Evolutionary conservation across 495 filamentous ascomycete species (phyloP).

Genomic region (Jackrogersella multiformis): DNA sequence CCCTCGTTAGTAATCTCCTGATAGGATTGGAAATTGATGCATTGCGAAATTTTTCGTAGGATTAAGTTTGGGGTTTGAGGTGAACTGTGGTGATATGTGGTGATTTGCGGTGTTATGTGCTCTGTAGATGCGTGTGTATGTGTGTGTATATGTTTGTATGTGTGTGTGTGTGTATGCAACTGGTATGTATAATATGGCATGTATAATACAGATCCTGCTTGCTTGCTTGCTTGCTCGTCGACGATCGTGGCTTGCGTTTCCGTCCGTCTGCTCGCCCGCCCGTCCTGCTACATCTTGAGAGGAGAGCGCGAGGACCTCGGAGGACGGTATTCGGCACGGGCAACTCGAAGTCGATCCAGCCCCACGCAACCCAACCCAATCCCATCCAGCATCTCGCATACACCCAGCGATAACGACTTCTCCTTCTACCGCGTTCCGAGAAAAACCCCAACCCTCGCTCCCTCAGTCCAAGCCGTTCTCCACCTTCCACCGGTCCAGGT

Average conservation of each 20-base stretch:
- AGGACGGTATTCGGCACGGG: background rate
- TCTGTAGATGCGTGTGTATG: too few relatives aligned
- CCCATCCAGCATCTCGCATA: background rate
- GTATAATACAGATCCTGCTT: conserved; percentile 25
- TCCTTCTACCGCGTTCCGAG: too few relatives aligned
- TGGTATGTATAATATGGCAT: conserved; percentile 14
- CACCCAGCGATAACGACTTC: background rate
- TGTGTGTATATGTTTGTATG: too few relatives aligned
- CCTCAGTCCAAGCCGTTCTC: conserved; percentile 71
- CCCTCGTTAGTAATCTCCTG: conserved; percentile 25
- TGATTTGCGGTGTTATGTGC: background rate
- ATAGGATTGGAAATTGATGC: conserved; percentile 23
- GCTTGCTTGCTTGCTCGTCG: background rate
- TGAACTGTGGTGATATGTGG: too few relatives aligned
- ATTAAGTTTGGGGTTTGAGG: too few relatives aligned
- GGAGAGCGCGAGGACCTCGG: background rate
- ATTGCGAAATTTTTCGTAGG: too few relatives aligned
- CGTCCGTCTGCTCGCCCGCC: too few relatives aligned
- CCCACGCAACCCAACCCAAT: too few relatives aligned
- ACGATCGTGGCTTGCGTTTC: background rate
- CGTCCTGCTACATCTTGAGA: too few relatives aligned
- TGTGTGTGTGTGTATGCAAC: too few relatives aligned
- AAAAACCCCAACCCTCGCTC: background rate
- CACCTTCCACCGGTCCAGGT: conserved; percentile 73
- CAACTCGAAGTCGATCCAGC: too few relatives aligned